Percentiles rank a stretch among this genome's conserved stretches.
phyloP scores from a whole-genome alignment of 2,329 filamentous ascomycete species.

The Fusarium chaquense region DNA sequence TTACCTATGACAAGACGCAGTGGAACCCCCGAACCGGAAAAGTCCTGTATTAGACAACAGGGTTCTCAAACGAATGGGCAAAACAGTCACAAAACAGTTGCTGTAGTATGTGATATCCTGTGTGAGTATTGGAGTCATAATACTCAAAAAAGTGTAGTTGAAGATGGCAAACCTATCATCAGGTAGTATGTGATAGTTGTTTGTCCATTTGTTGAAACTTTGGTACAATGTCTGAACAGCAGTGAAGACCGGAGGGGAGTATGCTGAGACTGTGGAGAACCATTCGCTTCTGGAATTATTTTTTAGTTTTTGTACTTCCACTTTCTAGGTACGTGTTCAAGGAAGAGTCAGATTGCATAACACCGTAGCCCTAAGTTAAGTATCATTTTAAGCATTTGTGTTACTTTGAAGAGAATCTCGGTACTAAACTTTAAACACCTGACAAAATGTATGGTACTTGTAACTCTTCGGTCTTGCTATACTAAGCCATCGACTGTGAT shows the following conservation, averaged over 20 bases:
- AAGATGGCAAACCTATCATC: too few species aligned
- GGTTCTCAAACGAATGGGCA: fast-evolving
- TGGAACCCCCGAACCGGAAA: neutral
- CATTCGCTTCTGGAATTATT: neutral
- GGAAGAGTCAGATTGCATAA: too few species aligned
- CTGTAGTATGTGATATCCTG: fast-evolving
- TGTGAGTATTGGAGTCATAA: too few species aligned
- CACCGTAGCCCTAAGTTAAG: neutral
- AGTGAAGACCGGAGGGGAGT: neutral
- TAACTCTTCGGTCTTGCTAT: fast-evolving
- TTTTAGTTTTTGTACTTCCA: neutral
- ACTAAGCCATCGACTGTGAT: constrained; percentile 5
- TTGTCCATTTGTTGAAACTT: neutral
- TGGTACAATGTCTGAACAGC: neutral
- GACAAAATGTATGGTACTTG: fast-evolving
- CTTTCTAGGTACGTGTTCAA: neutral
- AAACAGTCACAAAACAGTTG: neutral
- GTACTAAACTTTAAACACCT: neutral
- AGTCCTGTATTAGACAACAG: neutral
- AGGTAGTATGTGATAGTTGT: neutral
- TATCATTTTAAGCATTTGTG: neutral
- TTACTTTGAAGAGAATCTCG: neutral
- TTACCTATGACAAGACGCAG: neutral
- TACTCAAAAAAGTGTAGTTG: too few species aligned
- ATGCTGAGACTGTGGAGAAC: neutral